Percentiles rank a stretch among this genome's conserved stretches.
Conservation (phyloP, 176 grass and related monocot genomes). For the Musa troglodytarum region DNA sequence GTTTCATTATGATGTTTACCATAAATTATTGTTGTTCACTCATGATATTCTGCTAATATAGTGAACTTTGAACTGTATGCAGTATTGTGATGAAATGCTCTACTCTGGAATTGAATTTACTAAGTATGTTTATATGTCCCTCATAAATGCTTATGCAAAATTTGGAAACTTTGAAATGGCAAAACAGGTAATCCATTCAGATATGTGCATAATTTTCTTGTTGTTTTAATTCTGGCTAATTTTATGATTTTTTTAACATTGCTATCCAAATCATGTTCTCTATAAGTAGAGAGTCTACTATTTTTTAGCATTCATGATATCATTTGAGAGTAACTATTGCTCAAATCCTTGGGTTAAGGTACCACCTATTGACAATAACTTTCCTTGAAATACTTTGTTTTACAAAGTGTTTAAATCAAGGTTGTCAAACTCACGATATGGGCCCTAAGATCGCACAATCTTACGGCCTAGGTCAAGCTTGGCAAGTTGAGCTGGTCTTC, state of each 20-base stretch:
- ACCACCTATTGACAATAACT: too few species aligned
- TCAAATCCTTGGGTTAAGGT: too few species aligned
- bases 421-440: too few species aligned
- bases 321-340: too few species aligned
- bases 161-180: constrained; percentile 78
- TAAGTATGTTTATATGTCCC: constrained; percentile 54
- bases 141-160: constrained; percentile 70
- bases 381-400: too few species aligned
- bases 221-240: constrained; percentile 5
- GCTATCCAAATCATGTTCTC: neutral
- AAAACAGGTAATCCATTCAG: constrained; percentile 61
- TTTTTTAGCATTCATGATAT: too few species aligned
- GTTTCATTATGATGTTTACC: neutral
- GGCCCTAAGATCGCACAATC: too few species aligned
- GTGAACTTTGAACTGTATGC: constrained; percentile 30
- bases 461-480: too few species aligned
- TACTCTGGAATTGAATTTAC: constrained; percentile 52
- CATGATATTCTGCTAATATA: neutral
- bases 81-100: constrained; percentile 64
- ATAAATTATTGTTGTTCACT: neutral
- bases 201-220: constrained; percentile 18
- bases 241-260: neutral
- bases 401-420: too few species aligned
- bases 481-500: too few species aligned
- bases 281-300: too few species aligned